phyloP scores from a whole-genome alignment of 768 basidiomycete genomes.

The Boletus huronensis region DNA sequence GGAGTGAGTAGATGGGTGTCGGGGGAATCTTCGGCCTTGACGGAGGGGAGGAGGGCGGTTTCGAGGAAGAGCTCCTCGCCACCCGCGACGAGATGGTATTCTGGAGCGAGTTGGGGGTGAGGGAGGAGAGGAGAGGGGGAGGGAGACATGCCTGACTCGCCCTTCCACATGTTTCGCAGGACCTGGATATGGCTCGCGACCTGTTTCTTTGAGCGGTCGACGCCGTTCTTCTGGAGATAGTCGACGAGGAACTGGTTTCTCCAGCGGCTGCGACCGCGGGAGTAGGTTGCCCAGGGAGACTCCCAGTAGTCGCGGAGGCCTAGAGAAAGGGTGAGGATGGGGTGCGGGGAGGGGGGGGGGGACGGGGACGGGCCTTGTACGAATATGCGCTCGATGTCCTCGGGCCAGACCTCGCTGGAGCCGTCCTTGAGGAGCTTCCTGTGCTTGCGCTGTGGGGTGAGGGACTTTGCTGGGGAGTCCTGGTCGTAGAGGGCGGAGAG shows the following conservation, averaged over 20 bases:
- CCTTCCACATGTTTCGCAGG: conserved; percentile 85
- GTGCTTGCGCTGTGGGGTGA: conserved; percentile 76
- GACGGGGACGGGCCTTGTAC: conserved; percentile 52
- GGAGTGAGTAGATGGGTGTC: conserved; percentile 42
- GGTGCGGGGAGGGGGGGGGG: background rate
- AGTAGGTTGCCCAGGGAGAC: conserved; percentile 77
- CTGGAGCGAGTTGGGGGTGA: conserved; percentile 34
- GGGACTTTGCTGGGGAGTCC: conserved; percentile 19
- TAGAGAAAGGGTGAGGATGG: conserved; percentile 24
- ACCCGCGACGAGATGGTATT: conserved; percentile 76
- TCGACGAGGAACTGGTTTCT: conserved; percentile 85
- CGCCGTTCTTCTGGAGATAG: conserved; percentile 64
- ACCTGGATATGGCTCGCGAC: conserved; percentile 90
- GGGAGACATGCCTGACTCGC: conserved; percentile 55
- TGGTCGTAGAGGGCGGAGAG: conserved; percentile 20
- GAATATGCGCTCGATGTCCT: conserved; percentile 71
- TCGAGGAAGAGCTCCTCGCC: conserved; percentile 69
- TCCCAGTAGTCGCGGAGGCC: conserved; percentile 78
- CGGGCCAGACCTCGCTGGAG: conserved; percentile 77
- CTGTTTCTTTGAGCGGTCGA: conserved; percentile 79
- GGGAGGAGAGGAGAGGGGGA: background rate
- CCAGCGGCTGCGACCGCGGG: conserved; percentile 75
- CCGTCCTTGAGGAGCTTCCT: conserved; percentile 84
- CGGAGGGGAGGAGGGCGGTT: conserved; percentile 41
- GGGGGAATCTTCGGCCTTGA: conserved; percentile 56